Conservation (phyloP, 345 rosid genomes). For the Murraya paniculata region DNA sequence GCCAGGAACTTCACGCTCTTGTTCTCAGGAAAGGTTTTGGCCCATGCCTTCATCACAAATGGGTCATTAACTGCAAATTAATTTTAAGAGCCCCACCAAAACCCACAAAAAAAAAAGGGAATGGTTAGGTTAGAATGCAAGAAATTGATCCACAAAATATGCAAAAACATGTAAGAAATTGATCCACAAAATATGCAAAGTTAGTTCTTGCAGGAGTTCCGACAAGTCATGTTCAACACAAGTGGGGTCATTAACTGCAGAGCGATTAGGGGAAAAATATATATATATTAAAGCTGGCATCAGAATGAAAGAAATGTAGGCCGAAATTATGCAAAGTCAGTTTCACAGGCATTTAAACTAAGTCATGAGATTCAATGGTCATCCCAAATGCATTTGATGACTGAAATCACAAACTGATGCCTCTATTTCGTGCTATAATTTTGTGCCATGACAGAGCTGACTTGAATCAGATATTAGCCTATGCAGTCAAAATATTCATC, state of each 20-base stretch:
- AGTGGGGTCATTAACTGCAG: background rate
- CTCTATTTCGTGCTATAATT: background rate
- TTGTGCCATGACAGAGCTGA: background rate
- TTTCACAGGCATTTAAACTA: background rate
- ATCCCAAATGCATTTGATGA: background rate
- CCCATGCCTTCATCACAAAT: constrained; percentile 98
- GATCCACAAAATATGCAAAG: background rate
- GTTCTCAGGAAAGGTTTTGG: constrained; percentile 90
- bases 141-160: background rate
- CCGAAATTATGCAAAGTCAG: background rate
- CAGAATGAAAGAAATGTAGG: background rate
- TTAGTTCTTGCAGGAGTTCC: background rate
- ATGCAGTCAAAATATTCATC: background rate
- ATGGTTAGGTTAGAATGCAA: background rate
- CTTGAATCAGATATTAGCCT: background rate
- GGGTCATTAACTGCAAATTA: constrained; percentile 76
- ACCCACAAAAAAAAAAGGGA: too few relatives aligned
- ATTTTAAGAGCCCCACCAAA: too few relatives aligned
- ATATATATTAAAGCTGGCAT: background rate
- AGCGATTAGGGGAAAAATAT: accelerated
- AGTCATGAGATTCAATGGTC: background rate
- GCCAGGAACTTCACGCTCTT: constrained; percentile 87
- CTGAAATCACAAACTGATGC: background rate
- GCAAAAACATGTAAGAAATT: background rate
- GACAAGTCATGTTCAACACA: background rate